Percentiles rank a stretch among this genome's conserved stretches.
Evolutionary conservation across 2,329 filamentous ascomycete genomes (phyloP).

Genomic region (Exophiala phaeomuriformis): DNA sequence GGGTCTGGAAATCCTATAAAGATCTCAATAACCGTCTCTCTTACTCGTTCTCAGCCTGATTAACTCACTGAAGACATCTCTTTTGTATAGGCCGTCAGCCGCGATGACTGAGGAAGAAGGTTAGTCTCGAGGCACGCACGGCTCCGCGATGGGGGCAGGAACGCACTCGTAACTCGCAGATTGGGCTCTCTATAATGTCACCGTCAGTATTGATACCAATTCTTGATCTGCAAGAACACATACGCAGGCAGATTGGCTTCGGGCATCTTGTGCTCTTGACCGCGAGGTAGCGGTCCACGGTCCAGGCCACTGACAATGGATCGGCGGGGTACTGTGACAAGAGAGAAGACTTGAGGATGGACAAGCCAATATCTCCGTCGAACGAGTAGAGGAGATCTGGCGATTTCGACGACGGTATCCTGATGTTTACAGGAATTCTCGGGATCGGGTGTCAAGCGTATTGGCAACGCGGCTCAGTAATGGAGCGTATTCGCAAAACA

Average conservation of each 20-base stretch:
- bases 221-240: constrained; percentile 32
- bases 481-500: constrained; percentile 15
- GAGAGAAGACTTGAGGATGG: not conserved
- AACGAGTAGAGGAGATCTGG: not conserved
- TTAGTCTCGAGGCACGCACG: constrained; percentile 18
- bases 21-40: constrained; percentile 3
- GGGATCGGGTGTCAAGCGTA: constrained; percentile 6
- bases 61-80: constrained; percentile 93
- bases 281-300: constrained; percentile 11
- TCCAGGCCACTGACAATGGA: constrained; percentile 11
- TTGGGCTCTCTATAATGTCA: constrained; percentile 61
- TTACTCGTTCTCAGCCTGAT: not conserved
- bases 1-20: constrained; percentile 84
- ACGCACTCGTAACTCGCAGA: constrained; percentile 81
- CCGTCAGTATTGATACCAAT: constrained; percentile 13
- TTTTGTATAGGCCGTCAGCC: constrained; percentile 95
- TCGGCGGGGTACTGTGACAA: constrained; percentile 15
- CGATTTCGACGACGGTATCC: not conserved
- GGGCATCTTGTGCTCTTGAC: constrained; percentile 33
- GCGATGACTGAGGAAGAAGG: constrained; percentile 68
- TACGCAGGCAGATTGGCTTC: constrained; percentile 59
- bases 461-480: constrained; percentile 12
- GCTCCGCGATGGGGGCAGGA: constrained; percentile 23
- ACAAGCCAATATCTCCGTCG: not conserved
- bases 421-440: constrained; percentile 2